phyloP scores from a whole-genome alignment of 805 yeast species.

The Schwanniomyces pseudopolymorphus region DNA sequence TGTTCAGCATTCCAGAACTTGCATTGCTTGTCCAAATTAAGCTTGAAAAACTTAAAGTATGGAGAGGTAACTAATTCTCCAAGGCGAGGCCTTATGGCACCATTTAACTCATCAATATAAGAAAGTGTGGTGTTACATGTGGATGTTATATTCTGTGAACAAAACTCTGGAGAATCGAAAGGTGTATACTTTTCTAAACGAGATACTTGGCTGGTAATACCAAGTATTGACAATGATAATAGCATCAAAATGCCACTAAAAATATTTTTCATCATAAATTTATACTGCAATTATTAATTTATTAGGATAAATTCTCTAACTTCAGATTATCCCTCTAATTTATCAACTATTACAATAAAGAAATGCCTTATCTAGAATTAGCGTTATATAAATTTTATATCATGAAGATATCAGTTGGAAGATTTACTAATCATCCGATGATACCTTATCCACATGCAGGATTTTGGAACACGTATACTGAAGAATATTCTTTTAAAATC shows the following conservation, averaged over 20 bases:
- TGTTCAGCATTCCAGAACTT: slow-evolving; percentile 84
- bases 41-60: slow-evolving; percentile 83
- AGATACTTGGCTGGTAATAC: not conserved
- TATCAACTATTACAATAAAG: not conserved
- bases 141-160: slow-evolving; percentile 44
- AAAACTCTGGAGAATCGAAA: slow-evolving; percentile 43
- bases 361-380: not conserved
- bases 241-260: not conserved
- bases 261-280: not conserved
- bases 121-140: slow-evolving; percentile 47
- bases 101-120: slow-evolving; percentile 39
- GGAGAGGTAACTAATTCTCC: slow-evolving; percentile 63
- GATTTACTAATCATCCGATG: slow-evolving; percentile 3
- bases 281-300: not conserved
- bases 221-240: not conserved
- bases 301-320: not conserved
- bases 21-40: slow-evolving; percentile 79
- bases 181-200: slow-evolving; percentile 19
- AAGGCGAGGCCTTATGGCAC: slow-evolving; percentile 47
- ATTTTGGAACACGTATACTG: not conserved
- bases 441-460: not conserved
- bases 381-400: too few species aligned
- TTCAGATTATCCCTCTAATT: not conserved
- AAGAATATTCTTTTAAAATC: slow-evolving; percentile 7
- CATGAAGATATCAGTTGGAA: not conserved